Base-by-base conservation (phyloP, 1,284 basidiomycete species). In the Fereydounia khargensis region DNA sequence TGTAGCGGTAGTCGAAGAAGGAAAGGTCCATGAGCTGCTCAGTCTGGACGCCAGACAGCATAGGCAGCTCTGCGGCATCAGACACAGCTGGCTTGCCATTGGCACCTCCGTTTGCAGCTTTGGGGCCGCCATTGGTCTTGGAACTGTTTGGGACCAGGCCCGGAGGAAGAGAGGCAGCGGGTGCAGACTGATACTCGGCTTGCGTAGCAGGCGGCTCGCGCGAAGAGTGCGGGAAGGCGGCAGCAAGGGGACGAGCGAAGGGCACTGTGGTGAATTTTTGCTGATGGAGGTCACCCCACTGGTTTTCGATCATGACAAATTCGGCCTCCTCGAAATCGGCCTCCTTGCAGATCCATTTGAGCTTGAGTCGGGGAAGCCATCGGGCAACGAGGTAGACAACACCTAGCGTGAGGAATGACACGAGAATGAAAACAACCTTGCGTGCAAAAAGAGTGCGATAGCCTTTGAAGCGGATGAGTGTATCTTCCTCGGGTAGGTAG, bases 331-430 rank as follows among this genome's bases (percentile, higher is more conserved):
- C 84, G 68, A 98, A 99, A 4, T 87, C 85, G 42, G 83, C 86
- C 76, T 94, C 89, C 42, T 80, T 81, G 1, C 90, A 85, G n/a
- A 89, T 86, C 81, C 86, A 91, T 27, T 83, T 83, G 40, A 98
- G 82, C 89, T 92, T 95, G 31, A 91, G 67, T 4, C 81, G 83
- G 37, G 95, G 94, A 62, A 95, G 85, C 95, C 95, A 99, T 65
- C 91, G 85, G 1, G 91, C 91, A 4, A 95, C 76, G 13, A 98
- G 81, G 8, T 84, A 86, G 24, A 97, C 79, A 7, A 85, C 77
- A 3, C 95, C 95, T 9, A 88, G 77, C 1, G 86, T 84, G 13
- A 88, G 46, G 7, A 89, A 66, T 68, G 87, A 91, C 6, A 82
- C 82, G 17, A 82, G 42, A 62, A 83, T 81, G 91, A 92, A 99